phyloP scores from a whole-genome alignment of 208 protist genomes.

The Crithidia fasciculata region DNA sequence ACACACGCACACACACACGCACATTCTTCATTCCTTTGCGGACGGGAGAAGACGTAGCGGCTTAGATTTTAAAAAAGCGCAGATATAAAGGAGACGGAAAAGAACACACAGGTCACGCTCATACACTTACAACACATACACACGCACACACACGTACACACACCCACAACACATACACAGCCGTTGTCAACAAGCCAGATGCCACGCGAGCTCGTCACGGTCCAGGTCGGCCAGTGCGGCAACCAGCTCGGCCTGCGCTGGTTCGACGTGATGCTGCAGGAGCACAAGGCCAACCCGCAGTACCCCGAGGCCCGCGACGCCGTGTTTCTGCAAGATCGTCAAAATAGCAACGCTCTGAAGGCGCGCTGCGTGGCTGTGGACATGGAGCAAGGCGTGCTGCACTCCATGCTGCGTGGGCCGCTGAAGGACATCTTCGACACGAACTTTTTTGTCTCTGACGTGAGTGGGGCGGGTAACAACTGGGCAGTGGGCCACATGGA shows the following conservation, averaged over 20 bases:
- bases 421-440: constrained; percentile 91
- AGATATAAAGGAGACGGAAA: no score
- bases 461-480: constrained; percentile 93
- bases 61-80: no score
- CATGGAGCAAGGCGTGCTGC: constrained; percentile 96
- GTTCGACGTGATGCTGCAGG: constrained; percentile 96
- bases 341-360: constrained; percentile 45
- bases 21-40: no score
- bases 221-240: constrained; percentile 95
- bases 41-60: no score
- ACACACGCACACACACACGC: no score
- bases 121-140: not conserved
- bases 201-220: constrained; percentile 89
- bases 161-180: not conserved
- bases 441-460: constrained; percentile 88
- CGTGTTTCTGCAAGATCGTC: constrained; percentile 52
- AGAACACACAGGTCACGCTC: no score
- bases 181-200: constrained; percentile 32
- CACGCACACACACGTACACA: not conserved
- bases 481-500: constrained; percentile 94
- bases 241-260: constrained; percentile 95
- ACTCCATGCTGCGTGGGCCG: constrained; percentile 76
- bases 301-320: constrained; percentile 78
- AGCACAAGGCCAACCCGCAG: constrained; percentile 88
- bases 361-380: constrained; percentile 96